These are phyloP conservation scores for Blastobotrys mokoenaii DNA, from an alignment of 805 yeast species.

Conservation along the genomic window DNA sequence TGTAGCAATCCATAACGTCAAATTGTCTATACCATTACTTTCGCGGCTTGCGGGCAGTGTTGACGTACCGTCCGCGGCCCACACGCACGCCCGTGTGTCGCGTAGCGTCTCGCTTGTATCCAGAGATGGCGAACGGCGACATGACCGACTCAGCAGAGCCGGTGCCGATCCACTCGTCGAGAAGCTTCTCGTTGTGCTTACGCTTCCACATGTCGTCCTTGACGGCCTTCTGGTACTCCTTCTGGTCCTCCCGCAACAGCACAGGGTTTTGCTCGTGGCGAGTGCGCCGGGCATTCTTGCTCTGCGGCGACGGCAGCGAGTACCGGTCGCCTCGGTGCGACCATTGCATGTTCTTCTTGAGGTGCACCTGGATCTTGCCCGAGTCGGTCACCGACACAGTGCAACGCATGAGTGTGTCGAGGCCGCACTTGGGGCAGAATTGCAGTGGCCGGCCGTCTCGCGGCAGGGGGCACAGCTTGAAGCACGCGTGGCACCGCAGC, in stretches of 20 bases:
- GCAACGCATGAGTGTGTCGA: slow-evolving; percentile 80
- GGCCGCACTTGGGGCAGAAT: slow-evolving; percentile 95
- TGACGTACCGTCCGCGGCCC: slow-evolving; percentile 79
- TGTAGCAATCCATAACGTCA: no score
- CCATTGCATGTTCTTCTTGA: slow-evolving; percentile 92
- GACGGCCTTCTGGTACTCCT: slow-evolving; percentile 80
- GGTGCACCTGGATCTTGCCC: slow-evolving; percentile 79
- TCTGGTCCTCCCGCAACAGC: slow-evolving; percentile 84
- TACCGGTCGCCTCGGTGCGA: slow-evolving; percentile 76
- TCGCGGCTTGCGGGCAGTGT: slow-evolving; percentile 38
- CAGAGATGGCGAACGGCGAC: slow-evolving; percentile 74
- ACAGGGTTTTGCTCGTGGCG: slow-evolving; percentile 81
- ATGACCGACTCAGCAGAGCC: slow-evolving; percentile 71
- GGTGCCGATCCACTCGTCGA: slow-evolving; percentile 91
- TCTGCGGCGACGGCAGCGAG: slow-evolving; percentile 79
- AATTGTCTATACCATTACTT: neutral
- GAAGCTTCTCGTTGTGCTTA: slow-evolving; percentile 73
- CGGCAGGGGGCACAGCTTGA: slow-evolving; percentile 69
- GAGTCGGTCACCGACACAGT: slow-evolving; percentile 77
- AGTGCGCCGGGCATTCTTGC: slow-evolving; percentile 58
- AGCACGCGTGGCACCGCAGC: slow-evolving; percentile 97
- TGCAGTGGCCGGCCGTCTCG: slow-evolving; percentile 62
- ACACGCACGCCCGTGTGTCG: slow-evolving; percentile 60
- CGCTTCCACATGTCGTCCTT: slow-evolving; percentile 84
- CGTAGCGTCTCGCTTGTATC: slow-evolving; percentile 39